Evolutionary conservation across 2,329 filamentous ascomycete species (phyloP).

Genomic region (Xylaria polymorpha): DNA sequence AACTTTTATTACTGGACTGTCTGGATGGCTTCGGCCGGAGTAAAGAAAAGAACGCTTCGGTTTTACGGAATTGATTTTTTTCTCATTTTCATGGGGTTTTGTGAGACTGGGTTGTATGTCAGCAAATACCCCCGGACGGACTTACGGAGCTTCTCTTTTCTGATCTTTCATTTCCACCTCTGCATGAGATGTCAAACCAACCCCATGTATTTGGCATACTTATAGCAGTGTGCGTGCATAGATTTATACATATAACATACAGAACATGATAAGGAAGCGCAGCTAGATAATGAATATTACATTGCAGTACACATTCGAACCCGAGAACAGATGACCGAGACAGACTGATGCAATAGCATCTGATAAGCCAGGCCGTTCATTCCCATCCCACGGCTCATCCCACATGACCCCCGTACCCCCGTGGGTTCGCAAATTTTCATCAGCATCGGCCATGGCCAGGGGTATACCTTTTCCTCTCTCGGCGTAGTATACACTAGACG

Average conservation of each 20-base stretch:
- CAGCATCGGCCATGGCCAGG: neutral
- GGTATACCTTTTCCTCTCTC: conserved; percentile 1
- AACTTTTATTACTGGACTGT: neutral
- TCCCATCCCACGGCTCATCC: conserved; percentile 5
- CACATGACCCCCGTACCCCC: neutral
- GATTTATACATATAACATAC: neutral
- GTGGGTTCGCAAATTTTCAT: conserved; percentile 10
- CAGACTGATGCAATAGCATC: conserved; percentile 1
- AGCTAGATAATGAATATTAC: conserved; percentile 11
- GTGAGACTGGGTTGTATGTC: conserved; percentile 7
- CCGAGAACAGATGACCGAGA: conserved; percentile 2
- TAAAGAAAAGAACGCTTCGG: conserved; percentile 16
- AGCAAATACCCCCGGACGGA: conserved; percentile 21
- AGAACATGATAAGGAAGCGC: conserved; percentile 9
- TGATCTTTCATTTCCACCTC: conserved; percentile 22
- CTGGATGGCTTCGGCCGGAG: conserved; percentile 4
- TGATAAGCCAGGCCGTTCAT: neutral
- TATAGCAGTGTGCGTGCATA: neutral
- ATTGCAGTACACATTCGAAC: conserved; percentile 6
- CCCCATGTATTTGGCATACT: conserved; percentile 9
- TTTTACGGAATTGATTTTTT: conserved; percentile 1
- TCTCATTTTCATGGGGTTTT: neutral
- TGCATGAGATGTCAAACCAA: conserved; percentile 16
- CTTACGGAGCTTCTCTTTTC: conserved; percentile 9
- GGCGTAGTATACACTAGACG: neutral